phyloP scores from a whole-genome alignment of 2,329 filamentous ascomycete species.

The Fusarium nisikadoi region DNA sequence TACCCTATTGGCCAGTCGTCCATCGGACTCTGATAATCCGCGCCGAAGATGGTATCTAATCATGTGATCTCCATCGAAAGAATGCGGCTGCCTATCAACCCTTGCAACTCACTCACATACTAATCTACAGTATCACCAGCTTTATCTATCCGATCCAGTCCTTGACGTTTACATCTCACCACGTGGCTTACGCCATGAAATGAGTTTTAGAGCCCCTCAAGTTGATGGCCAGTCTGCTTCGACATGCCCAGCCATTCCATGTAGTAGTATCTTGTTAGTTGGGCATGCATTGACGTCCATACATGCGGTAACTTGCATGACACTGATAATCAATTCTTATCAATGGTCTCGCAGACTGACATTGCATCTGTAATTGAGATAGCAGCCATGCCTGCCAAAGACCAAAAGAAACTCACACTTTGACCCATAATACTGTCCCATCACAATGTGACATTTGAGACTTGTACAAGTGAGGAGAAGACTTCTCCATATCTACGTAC shows the following conservation, averaged over 20 bases:
- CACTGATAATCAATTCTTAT: neutral
- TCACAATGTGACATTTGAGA: neutral
- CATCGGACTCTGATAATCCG: neutral
- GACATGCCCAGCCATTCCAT: too few relatives aligned
- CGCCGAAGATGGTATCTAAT: neutral
- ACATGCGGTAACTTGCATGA: neutral
- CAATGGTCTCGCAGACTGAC: neutral
- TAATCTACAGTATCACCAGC: neutral
- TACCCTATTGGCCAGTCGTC: conserved; percentile 8
- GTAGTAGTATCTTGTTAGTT: neutral
- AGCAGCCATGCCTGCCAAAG: neutral
- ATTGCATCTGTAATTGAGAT: neutral
- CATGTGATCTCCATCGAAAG: conserved; percentile 4
- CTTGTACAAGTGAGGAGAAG: neutral
- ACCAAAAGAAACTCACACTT: neutral
- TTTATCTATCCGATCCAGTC: conserved; percentile 15
- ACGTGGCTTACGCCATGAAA: neutral
- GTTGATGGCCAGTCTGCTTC: neutral
- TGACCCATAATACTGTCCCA: neutral
- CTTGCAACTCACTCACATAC: neutral
- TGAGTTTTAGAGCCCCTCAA: neutral
- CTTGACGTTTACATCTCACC: neutral
- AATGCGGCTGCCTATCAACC: conserved; percentile 30
- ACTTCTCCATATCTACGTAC: neutral
- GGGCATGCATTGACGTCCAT: neutral